Evolutionary conservation across 1,284 basidiomycete genomes (phyloP).

Genomic region (Boletellus deceptivus): DNA sequence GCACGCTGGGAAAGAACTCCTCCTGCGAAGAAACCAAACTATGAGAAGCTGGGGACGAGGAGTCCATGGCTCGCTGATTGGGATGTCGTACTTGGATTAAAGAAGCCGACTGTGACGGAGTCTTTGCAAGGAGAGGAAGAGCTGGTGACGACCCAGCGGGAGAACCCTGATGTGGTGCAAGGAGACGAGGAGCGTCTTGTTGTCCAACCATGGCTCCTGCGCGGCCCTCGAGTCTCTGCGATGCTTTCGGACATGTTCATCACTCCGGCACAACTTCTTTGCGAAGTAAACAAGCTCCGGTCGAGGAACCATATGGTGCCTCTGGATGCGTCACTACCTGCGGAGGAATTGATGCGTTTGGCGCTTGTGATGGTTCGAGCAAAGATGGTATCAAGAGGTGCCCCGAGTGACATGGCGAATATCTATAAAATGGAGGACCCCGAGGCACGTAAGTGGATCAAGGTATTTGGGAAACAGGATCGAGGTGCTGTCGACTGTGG

Average conservation of each 20-base stretch:
- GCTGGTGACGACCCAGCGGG: conserved; percentile 56
- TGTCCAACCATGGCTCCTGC: conserved; percentile 62
- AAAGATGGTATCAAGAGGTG: conserved; percentile 62
- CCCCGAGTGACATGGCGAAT: conserved; percentile 68
- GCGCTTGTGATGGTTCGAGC: conserved; percentile 68
- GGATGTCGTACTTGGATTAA: conserved; percentile 58
- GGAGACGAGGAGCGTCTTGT: conserved; percentile 10
- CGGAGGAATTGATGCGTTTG: conserved; percentile 48
- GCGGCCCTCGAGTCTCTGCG: conserved; percentile 46
- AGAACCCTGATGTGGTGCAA: conserved; percentile 18
- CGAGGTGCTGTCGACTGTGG: conserved; percentile 24
- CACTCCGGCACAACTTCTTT: conserved; percentile 44
- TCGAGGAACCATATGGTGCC: conserved; percentile 47
- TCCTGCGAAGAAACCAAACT: conserved; percentile 80
- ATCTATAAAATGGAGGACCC: conserved; percentile 59
- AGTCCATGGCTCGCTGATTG: conserved; percentile 80
- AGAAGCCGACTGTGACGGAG: conserved; percentile 4
- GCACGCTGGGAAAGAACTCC: conserved; percentile 78
- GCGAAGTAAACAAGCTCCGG: conserved; percentile 59
- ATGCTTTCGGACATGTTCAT: conserved; percentile 49
- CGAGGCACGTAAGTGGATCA: conserved; percentile 26
- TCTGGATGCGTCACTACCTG: conserved; percentile 35
- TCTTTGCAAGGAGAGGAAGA: conserved; percentile 28
- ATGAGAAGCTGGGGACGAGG: conserved; percentile 58
- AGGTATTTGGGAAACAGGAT: conserved; percentile 24